Evolutionary conservation across 768 basidiomycete genomes (phyloP), one percentile per base, ranked within the genome.

Genomic region (Lentinula edodes): DNA sequence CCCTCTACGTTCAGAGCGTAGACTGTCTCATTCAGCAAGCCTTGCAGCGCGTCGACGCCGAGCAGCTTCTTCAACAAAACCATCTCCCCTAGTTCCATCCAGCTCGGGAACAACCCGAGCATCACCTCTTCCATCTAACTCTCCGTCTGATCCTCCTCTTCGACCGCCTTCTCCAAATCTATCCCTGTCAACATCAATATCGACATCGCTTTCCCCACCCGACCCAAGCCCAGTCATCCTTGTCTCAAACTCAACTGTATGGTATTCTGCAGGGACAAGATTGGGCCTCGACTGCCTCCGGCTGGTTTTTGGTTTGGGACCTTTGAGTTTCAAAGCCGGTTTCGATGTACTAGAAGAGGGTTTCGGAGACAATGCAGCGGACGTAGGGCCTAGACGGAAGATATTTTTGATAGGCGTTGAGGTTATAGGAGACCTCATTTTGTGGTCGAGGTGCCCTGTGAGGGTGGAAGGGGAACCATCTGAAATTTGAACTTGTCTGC

Each of bases 231-330:
- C 87, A 45, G 89, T 85, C 68, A 91, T 75, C 62, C 91, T 80
- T 36, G 90, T 91, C 75, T 91, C 87, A 74, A 94, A 94, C 58
- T 93, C 91, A 53, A 93, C 83, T 39, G 81, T 83, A 58, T 90
- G 87, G 71, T 90, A 90, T 72, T 91, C 88, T n/a, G 90, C 83
- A 36, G 90, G 89, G 10, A 52, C 50, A 28, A 48, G 58, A 13
- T 78, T 71, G 67, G 45, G 55, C n/a, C 20, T 41, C 5, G 55
- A 56, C 85, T 75, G 45, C 78, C 80, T 42, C 20, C 20, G n/a
- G 18, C 45, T 46, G 18, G 45, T 46, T 82, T 80, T 66, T 81
- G 74, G 59, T 56, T 56, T 56, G 6, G 41, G 55, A 10, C 55
- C 55, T 43, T 56, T 56, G 3, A 42, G 55, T 43, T 56, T 56